phyloP scores from a whole-genome alignment of 495 filamentous ascomycete species.

The Trichoderma asperelloides region DNA sequence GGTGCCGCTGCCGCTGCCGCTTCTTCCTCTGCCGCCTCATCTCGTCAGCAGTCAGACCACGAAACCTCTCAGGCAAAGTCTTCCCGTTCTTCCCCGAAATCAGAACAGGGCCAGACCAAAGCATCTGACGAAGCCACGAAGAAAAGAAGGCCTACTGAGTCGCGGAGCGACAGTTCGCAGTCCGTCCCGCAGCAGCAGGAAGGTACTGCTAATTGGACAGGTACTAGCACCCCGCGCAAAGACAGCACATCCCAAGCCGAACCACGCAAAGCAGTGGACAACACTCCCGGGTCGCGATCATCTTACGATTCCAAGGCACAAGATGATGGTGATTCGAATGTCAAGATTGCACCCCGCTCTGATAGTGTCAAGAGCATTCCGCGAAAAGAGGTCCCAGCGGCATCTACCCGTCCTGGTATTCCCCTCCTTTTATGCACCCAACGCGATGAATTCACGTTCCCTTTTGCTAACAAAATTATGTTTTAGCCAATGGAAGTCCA shows the following conservation, averaged over 20 bases:
- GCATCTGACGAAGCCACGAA: slow-evolving; percentile 58
- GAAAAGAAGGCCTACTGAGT: slow-evolving; percentile 42
- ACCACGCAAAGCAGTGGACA: slow-evolving; percentile 30
- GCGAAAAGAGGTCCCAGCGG: slow-evolving; percentile 38
- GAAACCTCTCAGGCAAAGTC: slow-evolving; percentile 34
- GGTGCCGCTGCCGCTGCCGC: slow-evolving; percentile 55
- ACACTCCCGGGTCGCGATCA: slow-evolving; percentile 32
- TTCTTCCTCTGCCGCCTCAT: background rate
- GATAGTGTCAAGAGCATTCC: slow-evolving; percentile 28
- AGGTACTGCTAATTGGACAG: slow-evolving; percentile 14
- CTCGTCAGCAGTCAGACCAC: slow-evolving; percentile 47
- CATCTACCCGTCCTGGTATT: background rate
- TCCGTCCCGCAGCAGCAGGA: slow-evolving; percentile 27
- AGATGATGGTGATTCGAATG: slow-evolving; percentile 37
- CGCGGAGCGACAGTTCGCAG: slow-evolving; percentile 50
- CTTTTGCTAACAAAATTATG: background rate
- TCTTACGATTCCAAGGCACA: slow-evolving; percentile 39
- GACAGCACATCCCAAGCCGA: slow-evolving; percentile 17
- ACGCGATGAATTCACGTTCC: background rate
- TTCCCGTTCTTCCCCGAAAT: slow-evolving; percentile 37
- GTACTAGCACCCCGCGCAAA: slow-evolving; percentile 16
- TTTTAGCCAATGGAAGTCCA: slow-evolving; percentile 33
- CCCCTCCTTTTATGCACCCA: background rate
- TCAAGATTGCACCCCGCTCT: slow-evolving; percentile 16
- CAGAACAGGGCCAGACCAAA: slow-evolving; percentile 26